Evolutionary conservation across 1,139 yeast genomes (phyloP), one percentile per base, ranked within the genome.

Genomic region (Yamadazyma trypodendri): DNA sequence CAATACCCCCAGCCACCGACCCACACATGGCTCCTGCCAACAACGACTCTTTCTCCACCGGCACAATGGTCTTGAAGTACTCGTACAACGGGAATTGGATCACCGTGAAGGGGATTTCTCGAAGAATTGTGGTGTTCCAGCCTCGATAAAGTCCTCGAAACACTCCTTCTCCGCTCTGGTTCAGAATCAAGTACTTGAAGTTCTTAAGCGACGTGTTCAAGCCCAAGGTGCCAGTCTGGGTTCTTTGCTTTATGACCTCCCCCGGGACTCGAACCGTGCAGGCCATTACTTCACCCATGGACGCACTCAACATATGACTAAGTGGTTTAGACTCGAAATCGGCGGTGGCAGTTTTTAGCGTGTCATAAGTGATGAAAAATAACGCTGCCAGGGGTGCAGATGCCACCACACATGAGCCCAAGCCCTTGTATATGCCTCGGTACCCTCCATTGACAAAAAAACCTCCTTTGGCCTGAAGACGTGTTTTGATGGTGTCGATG

Each of bases 41-140:
- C 2, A 89, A 81, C 6, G 83, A 65, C 3, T 60, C 62, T 18
- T 63, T 60, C 25, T 64, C 59, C 3, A 49, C 39, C 3, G 62
- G 54, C 79, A 84, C 76, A 35, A 63, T 60, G 42, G 61, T 60
- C 66, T 92, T 94, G 49, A 92, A 60, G 58, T 70, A 78, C 58
- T 92, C 99, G 56, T 92, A 92, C 24, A 94, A 63, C 2, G 98
- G 98, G 64, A 90, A 94, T 55, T 92, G 98, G 41, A 92, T 87
- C 55, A 89, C 72, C 0, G 98, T 92, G 64, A 92, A 92, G 2
- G 98, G 98, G 34, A 92, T 90, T 54, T 92, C 99, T 43, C 99
- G 72, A 79, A 90, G 72, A 30, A 92, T 82, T 0, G 98, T 92
- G 14, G 95, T 81, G 17, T 79, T 74, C 90, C 95, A 94, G 9